Conservation (phyloP, 1,284 basidiomycete species). For the Rhizoctonia solani region DNA sequence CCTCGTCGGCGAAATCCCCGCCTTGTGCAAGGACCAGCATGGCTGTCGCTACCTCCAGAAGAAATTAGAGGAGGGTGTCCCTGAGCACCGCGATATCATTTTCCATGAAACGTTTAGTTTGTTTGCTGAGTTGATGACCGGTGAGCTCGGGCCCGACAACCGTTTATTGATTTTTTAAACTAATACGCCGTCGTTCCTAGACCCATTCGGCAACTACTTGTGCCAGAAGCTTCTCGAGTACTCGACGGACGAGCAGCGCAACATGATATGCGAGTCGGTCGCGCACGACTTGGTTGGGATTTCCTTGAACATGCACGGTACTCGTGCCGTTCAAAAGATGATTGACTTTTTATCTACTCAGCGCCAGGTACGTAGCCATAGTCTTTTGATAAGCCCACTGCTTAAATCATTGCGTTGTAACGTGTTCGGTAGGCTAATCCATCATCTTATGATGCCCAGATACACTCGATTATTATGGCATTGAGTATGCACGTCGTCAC, state of each 20-base stretch:
- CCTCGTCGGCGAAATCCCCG: conserved; percentile 90
- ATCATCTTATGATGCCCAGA: conserved; percentile 73
- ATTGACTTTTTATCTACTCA: conserved; percentile 98
- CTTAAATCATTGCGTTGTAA: conserved; percentile 12
- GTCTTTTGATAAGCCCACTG: conserved; percentile 34
- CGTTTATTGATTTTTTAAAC: background rate
- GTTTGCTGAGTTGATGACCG: conserved; percentile 98
- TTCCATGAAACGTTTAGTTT: conserved; percentile 98
- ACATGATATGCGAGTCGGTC: conserved; percentile 96
- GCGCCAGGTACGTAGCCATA: conserved; percentile 70
- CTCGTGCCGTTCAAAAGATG: conserved; percentile 99
- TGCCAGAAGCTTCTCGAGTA: conserved; percentile 98
- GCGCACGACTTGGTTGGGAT: conserved; percentile 97
- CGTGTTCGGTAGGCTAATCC: conserved; percentile 32
- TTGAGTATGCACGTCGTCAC: conserved; percentile 98
- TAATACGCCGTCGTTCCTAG: conserved; percentile 50
- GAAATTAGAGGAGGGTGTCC: conserved; percentile 94
- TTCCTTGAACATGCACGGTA: conserved; percentile 99
- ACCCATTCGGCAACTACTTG: conserved; percentile 99
- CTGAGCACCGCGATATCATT: conserved; percentile 98
- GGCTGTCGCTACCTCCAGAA: conserved; percentile 98
- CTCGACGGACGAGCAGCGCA: conserved; percentile 97
- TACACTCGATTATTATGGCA: conserved; percentile 95
- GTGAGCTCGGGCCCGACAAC: conserved; percentile 48
- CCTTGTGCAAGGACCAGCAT: conserved; percentile 97